Evolutionary conservation across 345 rosid genomes (phyloP).

Genomic region (Camelina neglecta): DNA sequence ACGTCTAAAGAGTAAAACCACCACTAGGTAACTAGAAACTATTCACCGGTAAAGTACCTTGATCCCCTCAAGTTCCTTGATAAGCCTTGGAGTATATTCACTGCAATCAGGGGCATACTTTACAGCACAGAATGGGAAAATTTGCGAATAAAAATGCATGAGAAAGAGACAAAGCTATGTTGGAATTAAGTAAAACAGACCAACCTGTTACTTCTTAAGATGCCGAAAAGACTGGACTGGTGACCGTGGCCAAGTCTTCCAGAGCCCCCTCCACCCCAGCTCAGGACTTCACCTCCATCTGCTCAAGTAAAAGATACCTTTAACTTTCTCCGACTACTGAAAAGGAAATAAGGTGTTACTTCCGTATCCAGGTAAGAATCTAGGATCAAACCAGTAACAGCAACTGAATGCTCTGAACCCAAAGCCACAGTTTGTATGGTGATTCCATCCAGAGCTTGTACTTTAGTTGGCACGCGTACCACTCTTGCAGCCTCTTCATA

Average conservation of each 20-base stretch:
- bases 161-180: conserved; percentile 13
- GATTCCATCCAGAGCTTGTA: conserved; percentile 75
- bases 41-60: conserved; percentile 54
- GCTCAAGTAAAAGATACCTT: conserved; percentile 30
- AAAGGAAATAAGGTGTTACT: conserved; percentile 5
- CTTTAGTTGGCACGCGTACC: conserved; percentile 68
- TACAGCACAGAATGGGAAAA: conserved; percentile 3
- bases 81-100: conserved; percentile 93
- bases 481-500: conserved; percentile 65
- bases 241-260: conserved; percentile 95
- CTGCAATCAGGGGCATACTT: conserved; percentile 53
- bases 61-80: conserved; percentile 80
- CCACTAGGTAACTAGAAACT: not conserved
- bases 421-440: conserved; percentile 66
- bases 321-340: not conserved
- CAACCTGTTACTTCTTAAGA: conserved; percentile 74
- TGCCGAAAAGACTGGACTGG: conserved; percentile 68
- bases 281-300: conserved; percentile 82
- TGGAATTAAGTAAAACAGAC: conserved; percentile 22
- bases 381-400: conserved; percentile 73
- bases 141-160: conserved; percentile 1
- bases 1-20: conserved; percentile 19
- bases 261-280: conserved; percentile 91
- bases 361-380: conserved; percentile 24
- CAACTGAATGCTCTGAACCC: conserved; percentile 92